phyloP scores from a whole-genome alignment of 2,329 filamentous ascomycete genomes.

The Colletotrichum falcatum region DNA sequence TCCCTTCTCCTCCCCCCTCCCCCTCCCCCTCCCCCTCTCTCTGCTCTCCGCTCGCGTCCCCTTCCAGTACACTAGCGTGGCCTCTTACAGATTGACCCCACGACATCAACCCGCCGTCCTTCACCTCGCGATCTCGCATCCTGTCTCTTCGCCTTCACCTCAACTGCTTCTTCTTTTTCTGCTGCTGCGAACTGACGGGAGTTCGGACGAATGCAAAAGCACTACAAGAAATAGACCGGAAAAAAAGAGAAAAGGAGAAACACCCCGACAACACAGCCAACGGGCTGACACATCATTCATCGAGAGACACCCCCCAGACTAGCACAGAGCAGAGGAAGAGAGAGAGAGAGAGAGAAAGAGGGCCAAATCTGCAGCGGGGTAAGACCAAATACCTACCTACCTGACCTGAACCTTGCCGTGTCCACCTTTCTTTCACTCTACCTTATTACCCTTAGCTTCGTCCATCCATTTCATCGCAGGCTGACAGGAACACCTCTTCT shows the following conservation, averaged over 20 bases:
- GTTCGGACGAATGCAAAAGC: conserved; percentile 20
- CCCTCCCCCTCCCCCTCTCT: too few relatives aligned
- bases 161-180: neutral
- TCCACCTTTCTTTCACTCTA: neutral
- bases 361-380: conserved; percentile 20
- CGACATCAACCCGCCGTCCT: conserved; percentile 10
- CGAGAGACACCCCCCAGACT: conserved; percentile 1
- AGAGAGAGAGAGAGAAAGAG: neutral
- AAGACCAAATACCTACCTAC: neutral
- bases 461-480: neutral
- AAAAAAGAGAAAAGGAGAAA: neutral
- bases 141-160: conserved; percentile 5
- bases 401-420: neutral
- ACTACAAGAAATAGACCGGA: neutral
- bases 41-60: conserved; percentile 9
- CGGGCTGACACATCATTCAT: neutral
- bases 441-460: conserved; percentile 2
- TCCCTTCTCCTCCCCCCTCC: conserved; percentile 3
- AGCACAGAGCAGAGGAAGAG: conserved; percentile 1
- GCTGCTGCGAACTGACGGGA: conserved; percentile 5
- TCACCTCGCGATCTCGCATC: conserved; percentile 5
- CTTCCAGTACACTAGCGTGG: conserved; percentile 8
- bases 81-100: conserved; percentile 28
- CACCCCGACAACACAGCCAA: neutral
- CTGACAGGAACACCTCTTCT: neutral